Base-by-base conservation (phyloP, 1,139 yeast species). In the Pichia norvegensis region DNA sequence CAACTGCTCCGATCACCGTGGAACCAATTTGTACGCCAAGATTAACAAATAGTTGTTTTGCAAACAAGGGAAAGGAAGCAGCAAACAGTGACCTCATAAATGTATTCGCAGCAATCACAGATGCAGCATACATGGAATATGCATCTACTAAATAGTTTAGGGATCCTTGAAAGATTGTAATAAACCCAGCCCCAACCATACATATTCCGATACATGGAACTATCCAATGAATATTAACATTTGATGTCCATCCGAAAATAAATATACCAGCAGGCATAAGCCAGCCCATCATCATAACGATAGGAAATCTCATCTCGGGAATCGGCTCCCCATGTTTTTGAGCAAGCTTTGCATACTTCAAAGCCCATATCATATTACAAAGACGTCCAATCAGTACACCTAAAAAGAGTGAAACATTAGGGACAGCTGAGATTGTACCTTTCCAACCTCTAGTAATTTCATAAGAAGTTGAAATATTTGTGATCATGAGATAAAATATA, bases 101-200 rank as follows among this genome's bases (percentile, higher is more conserved):
- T 31, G 85, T 79, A 60, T 81, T 85, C 11, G 90, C 88, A 6
- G 94, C 95, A 62, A 85, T 71, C 1, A 88, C 94, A 11, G 88
- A 79, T 0, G 95, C 95, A 11, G 88, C 79, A 52, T 73, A 78
- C 23, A 68, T 65, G 29, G 76, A 68, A 59, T 80, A 83, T 0
- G 83, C 76, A 60, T 79, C 82, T 7, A 79, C 79, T 39, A 82
- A 68, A 56, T 83, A 84, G 51, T 69, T 70, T 48, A 57, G 64
- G 29, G 63, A 63, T 1, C 62, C 57, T 13, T 63, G 62, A 25
- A 63, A 62, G 38, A 66, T 52, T 1, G 54, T 46, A 20, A 53
- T 50, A 52, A 54, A 67, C 54, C 88, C 88, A 50, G 70, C 65
- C 0, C 85, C 87, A 56, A 79, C 72, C 20, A 86, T 69, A 5